A percentile compares a stretch with the other conserved stretches of the same genome.
Evolutionary conservation across 2,329 filamentous ascomycete genomes (phyloP).

Genomic region (Arthroderma sp.): DNA sequence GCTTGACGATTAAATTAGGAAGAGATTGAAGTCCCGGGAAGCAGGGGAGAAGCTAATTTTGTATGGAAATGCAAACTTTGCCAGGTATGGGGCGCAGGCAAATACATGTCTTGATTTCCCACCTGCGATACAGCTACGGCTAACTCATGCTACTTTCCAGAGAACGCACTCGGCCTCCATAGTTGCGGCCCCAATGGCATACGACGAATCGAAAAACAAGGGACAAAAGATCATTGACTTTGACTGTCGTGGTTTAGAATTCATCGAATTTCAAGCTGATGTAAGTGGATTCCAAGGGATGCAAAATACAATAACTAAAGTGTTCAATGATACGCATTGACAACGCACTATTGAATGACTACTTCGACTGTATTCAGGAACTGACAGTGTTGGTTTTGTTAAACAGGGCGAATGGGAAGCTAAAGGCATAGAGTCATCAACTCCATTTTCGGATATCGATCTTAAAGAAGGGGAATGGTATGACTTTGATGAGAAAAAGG

Average conservation of each 20-base stretch:
- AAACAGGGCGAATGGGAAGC: constrained; percentile 76
- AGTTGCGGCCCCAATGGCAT: constrained; percentile 57
- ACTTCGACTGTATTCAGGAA: background rate
- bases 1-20: constrained; percentile 43
- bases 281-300: constrained; percentile 34
- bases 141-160: constrained; percentile 11
- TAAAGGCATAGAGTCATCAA: constrained; percentile 64
- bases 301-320: background rate
- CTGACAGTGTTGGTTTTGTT: background rate
- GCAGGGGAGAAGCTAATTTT: constrained; percentile 92
- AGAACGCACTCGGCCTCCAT: constrained; percentile 59
- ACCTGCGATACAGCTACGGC: background rate
- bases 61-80: constrained; percentile 99
- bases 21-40: constrained; percentile 78
- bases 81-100: constrained; percentile 48
- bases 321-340: constrained; percentile 4
- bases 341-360: constrained; percentile 3
- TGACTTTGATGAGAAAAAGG: constrained; percentile 89
- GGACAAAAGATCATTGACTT: constrained; percentile 71
- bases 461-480: constrained; percentile 89
- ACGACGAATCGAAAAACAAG: constrained; percentile 44
- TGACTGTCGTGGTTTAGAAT: constrained; percentile 88
- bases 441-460: constrained; percentile 71
- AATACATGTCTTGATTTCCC: background rate
- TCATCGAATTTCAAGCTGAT: constrained; percentile 79